phyloP scores from a whole-genome alignment of 129 eudicot species.

The Lonicera japonica region DNA sequence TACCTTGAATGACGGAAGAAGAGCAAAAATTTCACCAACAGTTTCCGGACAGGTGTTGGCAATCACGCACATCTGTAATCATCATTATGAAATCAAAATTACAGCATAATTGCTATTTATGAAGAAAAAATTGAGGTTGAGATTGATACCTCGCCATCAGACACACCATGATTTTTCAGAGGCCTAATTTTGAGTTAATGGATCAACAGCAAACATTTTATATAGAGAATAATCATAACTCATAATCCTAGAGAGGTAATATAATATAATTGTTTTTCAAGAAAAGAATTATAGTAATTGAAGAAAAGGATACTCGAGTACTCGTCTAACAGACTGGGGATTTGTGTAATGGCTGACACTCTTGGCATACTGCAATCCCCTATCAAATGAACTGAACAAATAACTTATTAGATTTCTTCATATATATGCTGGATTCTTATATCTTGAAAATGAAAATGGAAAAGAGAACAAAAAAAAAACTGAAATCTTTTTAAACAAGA shows the following conservation, averaged over 20 bases:
- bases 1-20: constrained; percentile 79
- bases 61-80: constrained; percentile 69
- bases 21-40: constrained; percentile 66
- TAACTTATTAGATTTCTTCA: not conserved
- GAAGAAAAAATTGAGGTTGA: constrained; percentile 7
- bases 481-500: not conserved
- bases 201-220: constrained; percentile 5
- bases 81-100: not conserved
- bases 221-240: not conserved
- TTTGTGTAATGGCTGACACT: constrained; percentile 38
- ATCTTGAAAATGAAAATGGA: not conserved
- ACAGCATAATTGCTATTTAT: not conserved
- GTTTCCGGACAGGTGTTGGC: constrained; percentile 65
- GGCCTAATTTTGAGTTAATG: constrained; percentile 58
- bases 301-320: constrained; percentile 69
- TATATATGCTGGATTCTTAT: not conserved
- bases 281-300: not conserved
- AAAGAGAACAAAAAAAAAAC: not conserved
- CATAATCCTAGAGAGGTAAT: not conserved
- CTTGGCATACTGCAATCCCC: constrained; percentile 72
- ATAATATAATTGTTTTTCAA: not conserved
- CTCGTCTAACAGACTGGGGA: constrained; percentile 52
- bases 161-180: constrained; percentile 58
- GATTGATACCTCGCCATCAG: constrained; percentile 66
- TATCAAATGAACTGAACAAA: constrained; percentile 64